Conservation (phyloP, 2,329 filamentous ascomycete genomes). For the Alternaria alternata region DNA sequence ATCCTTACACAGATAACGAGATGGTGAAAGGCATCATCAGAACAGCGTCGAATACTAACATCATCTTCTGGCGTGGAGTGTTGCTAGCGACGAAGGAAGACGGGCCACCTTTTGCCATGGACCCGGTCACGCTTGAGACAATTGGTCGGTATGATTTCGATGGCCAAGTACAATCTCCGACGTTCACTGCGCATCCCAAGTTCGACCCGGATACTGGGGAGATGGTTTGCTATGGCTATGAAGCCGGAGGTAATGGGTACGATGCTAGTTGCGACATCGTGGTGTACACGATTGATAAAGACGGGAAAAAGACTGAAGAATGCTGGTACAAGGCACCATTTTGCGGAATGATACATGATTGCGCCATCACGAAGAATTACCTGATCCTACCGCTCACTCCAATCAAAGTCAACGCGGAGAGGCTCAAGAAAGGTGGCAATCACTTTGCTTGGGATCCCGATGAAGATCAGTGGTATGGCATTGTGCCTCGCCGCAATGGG, state of each 20-base stretch:
- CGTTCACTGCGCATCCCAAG: constrained; percentile 57
- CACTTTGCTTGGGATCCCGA: constrained; percentile 56
- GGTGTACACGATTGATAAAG: constrained; percentile 50
- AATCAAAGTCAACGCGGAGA: constrained; percentile 47
- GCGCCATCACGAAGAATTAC: constrained; percentile 52
- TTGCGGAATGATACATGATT: constrained; percentile 53
- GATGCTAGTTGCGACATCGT: constrained; percentile 51
- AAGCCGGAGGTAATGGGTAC: constrained; percentile 50
- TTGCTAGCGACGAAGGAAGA: constrained; percentile 63
- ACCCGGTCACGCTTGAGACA: constrained; percentile 53
- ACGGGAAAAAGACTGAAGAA: constrained; percentile 51
- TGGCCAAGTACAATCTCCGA: constrained; percentile 50
- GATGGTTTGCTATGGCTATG: constrained; percentile 54
- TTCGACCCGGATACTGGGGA: constrained; percentile 55
- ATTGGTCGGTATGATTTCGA: constrained; percentile 52
- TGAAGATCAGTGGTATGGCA: constrained; percentile 64
- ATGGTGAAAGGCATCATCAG: constrained; percentile 64
- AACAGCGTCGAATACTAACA: constrained; percentile 67
- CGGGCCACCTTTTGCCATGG: constrained; percentile 51
- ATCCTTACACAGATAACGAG: constrained; percentile 65
- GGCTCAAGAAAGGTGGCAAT: constrained; percentile 51
- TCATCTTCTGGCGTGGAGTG: constrained; percentile 66
- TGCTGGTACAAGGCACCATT: constrained; percentile 53
- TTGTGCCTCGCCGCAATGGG: constrained; percentile 60
- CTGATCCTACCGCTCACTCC: constrained; percentile 51